phyloP scores from a whole-genome alignment of 164 flowering plant species.

The Umbellularia californica region DNA sequence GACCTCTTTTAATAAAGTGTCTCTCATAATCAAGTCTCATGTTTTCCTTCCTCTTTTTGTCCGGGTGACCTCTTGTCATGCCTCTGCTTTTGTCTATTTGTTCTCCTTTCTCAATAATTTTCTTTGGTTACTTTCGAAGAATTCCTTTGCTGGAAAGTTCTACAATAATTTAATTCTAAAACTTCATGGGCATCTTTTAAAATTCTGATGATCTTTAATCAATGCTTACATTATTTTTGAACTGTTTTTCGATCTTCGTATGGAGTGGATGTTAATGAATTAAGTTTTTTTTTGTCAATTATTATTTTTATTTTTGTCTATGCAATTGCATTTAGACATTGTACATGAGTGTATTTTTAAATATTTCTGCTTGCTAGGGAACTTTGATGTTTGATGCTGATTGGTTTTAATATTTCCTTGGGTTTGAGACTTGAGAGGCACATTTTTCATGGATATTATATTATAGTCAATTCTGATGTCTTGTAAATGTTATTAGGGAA shows the following conservation, averaged over 20 bases:
- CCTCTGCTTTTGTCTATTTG: neutral
- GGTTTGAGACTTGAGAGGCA: neutral
- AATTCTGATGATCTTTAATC: neutral
- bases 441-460: neutral
- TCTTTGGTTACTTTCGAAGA: neutral
- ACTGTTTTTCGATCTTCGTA: neutral
- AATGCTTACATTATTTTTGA: neutral
- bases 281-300: neutral
- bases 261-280: neutral
- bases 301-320: too few species aligned
- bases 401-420: neutral
- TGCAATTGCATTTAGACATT: neutral
- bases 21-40: too few species aligned
- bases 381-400: neutral
- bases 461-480: neutral
- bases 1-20: too few species aligned
- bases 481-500: constrained; percentile 41
- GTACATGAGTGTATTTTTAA: neutral
- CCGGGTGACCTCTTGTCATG: neutral
- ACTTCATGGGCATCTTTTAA: neutral
- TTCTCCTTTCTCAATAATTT: neutral
- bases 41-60: neutral
- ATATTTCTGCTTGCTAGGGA: neutral
- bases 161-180: too few species aligned
- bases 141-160: neutral